Evolutionary conservation across 1,284 basidiomycete genomes (phyloP).

Genomic region (Volvariella surrecta): DNA sequence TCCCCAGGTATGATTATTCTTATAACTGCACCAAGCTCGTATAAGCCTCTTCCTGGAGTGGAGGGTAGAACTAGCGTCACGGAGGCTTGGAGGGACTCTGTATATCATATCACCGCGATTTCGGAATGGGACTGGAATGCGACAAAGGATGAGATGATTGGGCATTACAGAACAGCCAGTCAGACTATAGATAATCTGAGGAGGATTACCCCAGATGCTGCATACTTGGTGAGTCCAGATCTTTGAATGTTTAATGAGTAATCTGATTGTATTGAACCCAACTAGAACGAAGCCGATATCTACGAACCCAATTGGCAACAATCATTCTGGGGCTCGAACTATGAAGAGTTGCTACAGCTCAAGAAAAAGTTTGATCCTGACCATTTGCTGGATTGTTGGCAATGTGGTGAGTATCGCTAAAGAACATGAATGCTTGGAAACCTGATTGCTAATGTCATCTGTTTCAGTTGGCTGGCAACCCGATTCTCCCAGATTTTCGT

Average conservation of each 20-base stretch:
- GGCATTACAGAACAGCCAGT: conserved; percentile 25
- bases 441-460: not conserved
- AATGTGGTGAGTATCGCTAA: conserved; percentile 37
- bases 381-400: conserved; percentile 49
- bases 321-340: conserved; percentile 48
- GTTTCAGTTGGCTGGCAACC: conserved; percentile 24
- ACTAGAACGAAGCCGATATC: conserved; percentile 49
- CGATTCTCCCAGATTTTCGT: conserved; percentile 18
- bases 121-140: conserved; percentile 34
- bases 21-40: conserved; percentile 25
- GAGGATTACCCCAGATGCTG: conserved; percentile 37
- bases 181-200: conserved; percentile 30
- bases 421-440: not conserved
- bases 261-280: not conserved
- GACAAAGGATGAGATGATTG: conserved; percentile 25
- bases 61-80: conserved; percentile 35
- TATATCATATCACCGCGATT: conserved; percentile 37
- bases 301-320: conserved; percentile 44
- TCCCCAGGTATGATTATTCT: conserved; percentile 36
- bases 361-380: conserved; percentile 53
- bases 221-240: conserved; percentile 34
- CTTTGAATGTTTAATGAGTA: too few relatives aligned
- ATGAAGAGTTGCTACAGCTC: conserved; percentile 33
- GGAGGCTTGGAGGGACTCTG: conserved; percentile 34
- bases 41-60: conserved; percentile 9